Evolutionary conservation across 192 early-diverging fungal species (phyloP), one percentile per base, ranked within the genome.

Genomic region (Coemansia sp.): DNA sequence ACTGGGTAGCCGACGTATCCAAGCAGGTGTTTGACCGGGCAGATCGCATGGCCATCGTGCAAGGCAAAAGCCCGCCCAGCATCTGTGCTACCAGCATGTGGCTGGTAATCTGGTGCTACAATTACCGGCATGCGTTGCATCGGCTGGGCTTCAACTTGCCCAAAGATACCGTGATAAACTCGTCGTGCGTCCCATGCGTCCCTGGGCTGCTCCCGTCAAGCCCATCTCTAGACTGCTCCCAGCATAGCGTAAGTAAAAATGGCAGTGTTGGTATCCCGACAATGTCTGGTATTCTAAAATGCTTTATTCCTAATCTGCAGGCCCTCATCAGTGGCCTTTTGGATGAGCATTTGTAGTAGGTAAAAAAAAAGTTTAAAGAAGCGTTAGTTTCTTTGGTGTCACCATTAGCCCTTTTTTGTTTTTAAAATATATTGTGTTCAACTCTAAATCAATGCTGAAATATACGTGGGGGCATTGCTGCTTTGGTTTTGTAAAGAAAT

Each of bases 31-130:
- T 82, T 21, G 82, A 75, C 31, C 77, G 81, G 6, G 85, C 85
- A 3, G 84, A 84, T 45, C 56, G 57, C 4, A 34, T 82, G 67
- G 83, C 79, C 21, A 62, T 85, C 41, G 83, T 83, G 3, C 82
- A 83, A 31, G 85, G 85, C 11, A 84, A 85, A 49, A 83, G 83
- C 49, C 85, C 85, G 0, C 76, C 83, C 7, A 83, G 83, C 10
- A 79, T 86, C 21, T 81, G 83, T 11, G 85, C 85, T 5, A 82
- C 85, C 3, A 76, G 79, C 28, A 81, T 86, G 38, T 86, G 83
- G 69, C 61, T 86, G 20, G 79, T 82, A 0, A 75, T 84, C 43
- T 79, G 58, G 73, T 64, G 79, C 43, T 86, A 79, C 68, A 86
- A 86, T 58, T 54, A 82, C 47, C 41, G 64, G 3, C 67, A 70